Percentiles rank a stretch among this genome's conserved stretches.
phyloP scores from a whole-genome alignment of 1,284 basidiomycete species.

The Moniliophthora roreri region DNA sequence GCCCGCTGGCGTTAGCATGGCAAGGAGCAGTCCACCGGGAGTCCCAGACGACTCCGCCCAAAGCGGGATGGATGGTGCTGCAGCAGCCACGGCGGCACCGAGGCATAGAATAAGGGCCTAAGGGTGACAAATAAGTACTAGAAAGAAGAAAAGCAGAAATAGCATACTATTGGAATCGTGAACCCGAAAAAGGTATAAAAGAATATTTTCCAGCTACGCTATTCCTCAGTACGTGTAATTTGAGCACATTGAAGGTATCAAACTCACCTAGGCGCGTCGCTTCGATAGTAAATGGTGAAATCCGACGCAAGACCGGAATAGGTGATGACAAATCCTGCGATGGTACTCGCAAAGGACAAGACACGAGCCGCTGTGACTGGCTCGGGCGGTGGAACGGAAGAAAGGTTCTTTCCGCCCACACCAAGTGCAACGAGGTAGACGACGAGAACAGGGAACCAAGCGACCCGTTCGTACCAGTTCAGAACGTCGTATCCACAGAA shows the following conservation, averaged over 20 bases:
- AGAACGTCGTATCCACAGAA: conserved; percentile 81
- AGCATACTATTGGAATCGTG: conserved; percentile 61
- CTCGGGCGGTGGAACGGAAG: conserved; percentile 35
- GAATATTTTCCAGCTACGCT: conserved; percentile 65
- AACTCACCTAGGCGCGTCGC: conserved; percentile 54
- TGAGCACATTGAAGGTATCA: background rate
- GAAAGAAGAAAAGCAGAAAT: background rate
- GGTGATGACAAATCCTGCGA: conserved; percentile 77
- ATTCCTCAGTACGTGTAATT: conserved; percentile 3
- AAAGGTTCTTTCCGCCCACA: conserved; percentile 68
- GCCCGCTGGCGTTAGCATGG: conserved; percentile 68
- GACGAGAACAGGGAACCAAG: conserved; percentile 81
- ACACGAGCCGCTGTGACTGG: conserved; percentile 56
- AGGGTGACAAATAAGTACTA: background rate
- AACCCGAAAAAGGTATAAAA: conserved; percentile 77
- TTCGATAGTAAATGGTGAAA: conserved; percentile 68
- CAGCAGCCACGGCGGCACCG: conserved; percentile 71
- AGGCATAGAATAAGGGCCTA: conserved; percentile 68
- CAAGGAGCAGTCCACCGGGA: conserved; percentile 71
- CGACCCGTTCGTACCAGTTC: conserved; percentile 74
- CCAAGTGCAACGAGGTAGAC: conserved; percentile 77
- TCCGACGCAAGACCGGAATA: conserved; percentile 70
- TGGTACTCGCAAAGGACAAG: conserved; percentile 63
- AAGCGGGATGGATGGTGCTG: conserved; percentile 55
- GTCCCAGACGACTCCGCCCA: conserved; percentile 64